A percentile compares a stretch with the other conserved stretches of the same genome.
Evolutionary conservation across 441 rosid species (phyloP).

Genomic region (Gossypium gossypioides): DNA sequence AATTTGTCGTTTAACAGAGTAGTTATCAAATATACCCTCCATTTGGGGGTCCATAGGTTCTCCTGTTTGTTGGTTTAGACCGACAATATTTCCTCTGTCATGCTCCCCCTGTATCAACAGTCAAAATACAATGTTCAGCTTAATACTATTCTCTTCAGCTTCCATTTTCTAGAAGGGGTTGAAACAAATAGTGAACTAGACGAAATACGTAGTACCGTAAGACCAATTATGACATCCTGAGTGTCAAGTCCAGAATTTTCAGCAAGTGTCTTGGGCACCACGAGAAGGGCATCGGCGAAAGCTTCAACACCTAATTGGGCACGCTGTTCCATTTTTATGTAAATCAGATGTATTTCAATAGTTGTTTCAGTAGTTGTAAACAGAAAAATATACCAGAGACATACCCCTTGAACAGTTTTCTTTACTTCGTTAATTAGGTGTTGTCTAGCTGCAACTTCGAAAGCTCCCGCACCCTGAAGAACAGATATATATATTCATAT

Average conservation of each 20-base stretch:
- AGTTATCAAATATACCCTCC: conserved; percentile 89
- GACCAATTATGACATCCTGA: conserved; percentile 78
- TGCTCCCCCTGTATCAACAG: conserved; percentile 64
- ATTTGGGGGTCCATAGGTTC: conserved; percentile 80
- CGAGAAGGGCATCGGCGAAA: conserved; percentile 54
- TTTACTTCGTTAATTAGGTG: conserved; percentile 68
- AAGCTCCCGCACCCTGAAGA: conserved; percentile 91
- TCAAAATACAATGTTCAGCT: conserved; percentile 4
- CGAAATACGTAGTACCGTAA: conserved; percentile 40
- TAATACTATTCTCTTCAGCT: neutral
- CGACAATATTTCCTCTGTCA: conserved; percentile 77
- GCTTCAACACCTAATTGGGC: conserved; percentile 97
- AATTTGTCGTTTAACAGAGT: conserved; percentile 85
- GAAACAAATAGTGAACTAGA: neutral
- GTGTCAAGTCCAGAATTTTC: conserved; percentile 94
- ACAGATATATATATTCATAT: neutral
- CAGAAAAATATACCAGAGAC: neutral
- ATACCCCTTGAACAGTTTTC: conserved; percentile 90
- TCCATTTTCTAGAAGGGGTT: neutral
- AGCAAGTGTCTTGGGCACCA: conserved; percentile 52
- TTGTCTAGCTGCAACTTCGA: conserved; percentile 92
- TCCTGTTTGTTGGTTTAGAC: conserved; percentile 68
- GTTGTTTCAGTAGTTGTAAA: neutral
- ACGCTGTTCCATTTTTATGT: conserved; percentile 43
- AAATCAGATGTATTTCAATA: neutral